These are phyloP conservation scores for Artemisia annua DNA, from an alignment of 129 eudicot genomes.

Conservation along the genomic window DNA sequence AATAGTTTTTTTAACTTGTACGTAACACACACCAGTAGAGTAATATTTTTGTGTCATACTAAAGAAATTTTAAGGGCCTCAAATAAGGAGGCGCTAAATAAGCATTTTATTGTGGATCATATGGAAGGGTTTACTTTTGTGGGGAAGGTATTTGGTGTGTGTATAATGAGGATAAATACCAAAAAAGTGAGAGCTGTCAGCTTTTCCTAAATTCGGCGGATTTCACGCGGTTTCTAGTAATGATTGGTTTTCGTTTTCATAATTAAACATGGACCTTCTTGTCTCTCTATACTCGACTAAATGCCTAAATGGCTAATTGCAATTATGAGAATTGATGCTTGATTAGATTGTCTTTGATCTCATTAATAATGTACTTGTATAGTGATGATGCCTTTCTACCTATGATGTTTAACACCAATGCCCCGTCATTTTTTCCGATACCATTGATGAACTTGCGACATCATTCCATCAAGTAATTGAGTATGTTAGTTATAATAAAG, in stretches of 20 bases:
- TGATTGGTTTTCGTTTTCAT: constrained; percentile 31
- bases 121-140: constrained; percentile 12
- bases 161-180: constrained; percentile 2
- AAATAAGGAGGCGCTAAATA: no score
- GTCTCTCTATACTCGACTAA: constrained; percentile 20
- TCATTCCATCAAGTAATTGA: no score
- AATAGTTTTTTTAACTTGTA: no score
- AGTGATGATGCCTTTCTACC: no score
- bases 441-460: no score
- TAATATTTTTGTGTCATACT: no score
- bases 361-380: no score
- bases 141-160: constrained; percentile 15
- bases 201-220: constrained; percentile 35
- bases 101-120: constrained; percentile 14
- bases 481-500: no score
- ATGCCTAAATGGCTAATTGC: constrained; percentile 2
- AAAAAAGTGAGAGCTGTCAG: constrained; percentile 27
- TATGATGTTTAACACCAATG: no score
- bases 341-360: not conserved
- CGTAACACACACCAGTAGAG: no score
- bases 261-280: constrained; percentile 23
- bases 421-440: no score
- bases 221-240: constrained; percentile 57
- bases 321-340: constrained; percentile 5
- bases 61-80: no score